Evolutionary conservation across 345 rosid genomes (phyloP).

Genomic region (Clarkia xantiana): DNA sequence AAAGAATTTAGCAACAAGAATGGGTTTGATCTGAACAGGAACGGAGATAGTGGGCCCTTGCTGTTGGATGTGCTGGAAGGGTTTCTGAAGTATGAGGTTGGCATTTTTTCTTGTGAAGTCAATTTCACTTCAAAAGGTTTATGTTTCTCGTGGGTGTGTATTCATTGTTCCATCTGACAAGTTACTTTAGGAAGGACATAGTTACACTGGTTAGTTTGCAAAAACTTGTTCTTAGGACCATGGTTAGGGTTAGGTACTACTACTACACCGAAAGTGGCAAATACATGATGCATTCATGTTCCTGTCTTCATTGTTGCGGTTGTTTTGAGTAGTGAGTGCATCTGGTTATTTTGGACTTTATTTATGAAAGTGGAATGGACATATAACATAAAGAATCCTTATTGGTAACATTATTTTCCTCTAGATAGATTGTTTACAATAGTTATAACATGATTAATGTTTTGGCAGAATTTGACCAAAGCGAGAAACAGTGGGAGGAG

Average conservation of each 20-base stretch:
- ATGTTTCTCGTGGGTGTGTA: too few species aligned
- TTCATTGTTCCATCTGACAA: too few species aligned
- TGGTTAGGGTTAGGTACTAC: too few species aligned
- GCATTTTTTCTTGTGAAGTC: constrained; percentile 2
- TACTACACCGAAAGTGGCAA: too few species aligned
- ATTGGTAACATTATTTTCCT: neutral
- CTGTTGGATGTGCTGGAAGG: constrained; percentile 90
- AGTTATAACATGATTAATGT: constrained; percentile 1
- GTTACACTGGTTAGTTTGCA: too few species aligned
- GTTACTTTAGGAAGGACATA: too few species aligned
- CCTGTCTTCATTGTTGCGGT: neutral
- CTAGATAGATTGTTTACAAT: neutral
- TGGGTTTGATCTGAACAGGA: constrained; percentile 73
- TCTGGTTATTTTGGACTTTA: too few species aligned
- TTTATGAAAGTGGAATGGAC: too few species aligned
- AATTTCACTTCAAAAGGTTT: neutral
- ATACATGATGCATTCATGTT: too few species aligned
- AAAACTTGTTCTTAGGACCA: too few species aligned
- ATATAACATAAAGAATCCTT: too few species aligned
- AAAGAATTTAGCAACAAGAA: constrained; percentile 66
- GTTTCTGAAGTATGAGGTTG: constrained; percentile 74
- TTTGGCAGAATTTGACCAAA: constrained; percentile 50
- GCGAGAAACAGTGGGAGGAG: constrained; percentile 54
- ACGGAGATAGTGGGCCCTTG: constrained; percentile 73
- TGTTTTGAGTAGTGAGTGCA: neutral